Evolutionary conservation across 1,284 basidiomycete genomes (phyloP).

Genomic region (Moesziomyces sp.): DNA sequence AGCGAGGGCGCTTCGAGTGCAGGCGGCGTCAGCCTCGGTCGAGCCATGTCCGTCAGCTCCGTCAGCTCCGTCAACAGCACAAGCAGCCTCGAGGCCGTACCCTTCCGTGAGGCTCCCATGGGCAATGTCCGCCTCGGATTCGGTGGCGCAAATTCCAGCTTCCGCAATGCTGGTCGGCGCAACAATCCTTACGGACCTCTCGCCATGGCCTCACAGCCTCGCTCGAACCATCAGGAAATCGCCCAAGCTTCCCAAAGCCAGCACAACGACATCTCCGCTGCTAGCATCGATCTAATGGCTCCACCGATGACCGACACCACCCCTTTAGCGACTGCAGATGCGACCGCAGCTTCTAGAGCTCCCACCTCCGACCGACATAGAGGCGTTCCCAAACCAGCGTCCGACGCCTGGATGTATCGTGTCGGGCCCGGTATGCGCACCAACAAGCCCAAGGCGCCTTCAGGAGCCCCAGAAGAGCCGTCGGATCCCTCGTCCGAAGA

Average conservation of each 20-base stretch:
- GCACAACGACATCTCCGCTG: background rate
- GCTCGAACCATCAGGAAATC: background rate
- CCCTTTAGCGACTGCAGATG: background rate
- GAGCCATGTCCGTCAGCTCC: conserved; percentile 63
- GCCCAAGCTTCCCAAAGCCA: background rate
- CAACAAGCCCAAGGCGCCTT: conserved; percentile 19
- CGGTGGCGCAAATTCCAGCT: conserved; percentile 12
- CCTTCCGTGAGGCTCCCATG: conserved; percentile 63
- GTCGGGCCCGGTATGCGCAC: conserved; percentile 60
- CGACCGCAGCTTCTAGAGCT: background rate
- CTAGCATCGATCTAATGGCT: background rate
- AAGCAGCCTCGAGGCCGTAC: conserved; percentile 64
- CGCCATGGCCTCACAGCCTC: conserved; percentile 9
- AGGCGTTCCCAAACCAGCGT: conserved; percentile 48
- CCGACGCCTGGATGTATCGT: conserved; percentile 61
- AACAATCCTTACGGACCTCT: conserved; percentile 17
- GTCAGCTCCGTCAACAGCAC: conserved; percentile 64
- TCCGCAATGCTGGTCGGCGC: conserved; percentile 23
- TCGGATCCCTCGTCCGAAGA: conserved; percentile 17
- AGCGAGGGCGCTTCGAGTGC: conserved; percentile 39
- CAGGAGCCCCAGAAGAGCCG: conserved; percentile 6
- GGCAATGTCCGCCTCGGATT: conserved; percentile 60
- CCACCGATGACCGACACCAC: background rate
- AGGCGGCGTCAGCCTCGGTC: conserved; percentile 46
- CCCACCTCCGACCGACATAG: conserved; percentile 29